phyloP scores from a whole-genome alignment of 768 basidiomycete genomes.

The Phylloporus rhodoxanthus region DNA sequence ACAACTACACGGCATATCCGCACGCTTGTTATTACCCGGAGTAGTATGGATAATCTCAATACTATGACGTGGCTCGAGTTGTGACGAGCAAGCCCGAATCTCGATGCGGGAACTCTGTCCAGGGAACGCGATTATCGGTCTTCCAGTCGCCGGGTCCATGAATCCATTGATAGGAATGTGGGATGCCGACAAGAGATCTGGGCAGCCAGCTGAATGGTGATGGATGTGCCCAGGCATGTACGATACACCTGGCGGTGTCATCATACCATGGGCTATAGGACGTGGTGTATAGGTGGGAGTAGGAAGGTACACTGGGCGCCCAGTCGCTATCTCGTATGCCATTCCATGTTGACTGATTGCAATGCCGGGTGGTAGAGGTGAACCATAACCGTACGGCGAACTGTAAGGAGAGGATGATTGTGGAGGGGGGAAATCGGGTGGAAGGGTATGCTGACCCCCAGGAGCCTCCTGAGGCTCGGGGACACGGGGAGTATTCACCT shows the following conservation, averaged over 20 bases:
- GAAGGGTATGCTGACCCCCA: constrained; percentile 25
- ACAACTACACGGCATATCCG: constrained; percentile 50
- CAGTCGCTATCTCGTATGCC: constrained; percentile 78
- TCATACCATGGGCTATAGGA: constrained; percentile 54
- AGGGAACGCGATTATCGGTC: constrained; percentile 67
- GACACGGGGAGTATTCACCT: constrained; percentile 24
- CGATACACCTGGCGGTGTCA: constrained; percentile 41
- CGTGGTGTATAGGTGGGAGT: constrained; percentile 63
- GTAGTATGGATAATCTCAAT: constrained; percentile 58
- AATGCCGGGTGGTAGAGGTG: constrained; percentile 59
- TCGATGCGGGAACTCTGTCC: constrained; percentile 67
- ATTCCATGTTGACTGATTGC: constrained; percentile 70
- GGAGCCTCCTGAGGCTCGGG: constrained; percentile 19
- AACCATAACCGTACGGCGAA: constrained; percentile 61
- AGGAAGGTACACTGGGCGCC: constrained; percentile 70
- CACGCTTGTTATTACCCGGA: constrained; percentile 69
- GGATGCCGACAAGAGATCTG: constrained; percentile 56
- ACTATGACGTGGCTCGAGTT: constrained; percentile 47
- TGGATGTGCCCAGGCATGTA: constrained; percentile 62
- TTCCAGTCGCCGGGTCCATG: constrained; percentile 59
- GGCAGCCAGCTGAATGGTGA: constrained; percentile 52
- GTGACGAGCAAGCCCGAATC: constrained; percentile 55
- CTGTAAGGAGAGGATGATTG: constrained; percentile 54
- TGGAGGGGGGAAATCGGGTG: constrained; percentile 36
- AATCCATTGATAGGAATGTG: constrained; percentile 58